These are phyloP conservation scores for Pachysandra terminalis DNA, from an alignment of 164 flowering plant genomes.

Conservation along the genomic window DNA sequence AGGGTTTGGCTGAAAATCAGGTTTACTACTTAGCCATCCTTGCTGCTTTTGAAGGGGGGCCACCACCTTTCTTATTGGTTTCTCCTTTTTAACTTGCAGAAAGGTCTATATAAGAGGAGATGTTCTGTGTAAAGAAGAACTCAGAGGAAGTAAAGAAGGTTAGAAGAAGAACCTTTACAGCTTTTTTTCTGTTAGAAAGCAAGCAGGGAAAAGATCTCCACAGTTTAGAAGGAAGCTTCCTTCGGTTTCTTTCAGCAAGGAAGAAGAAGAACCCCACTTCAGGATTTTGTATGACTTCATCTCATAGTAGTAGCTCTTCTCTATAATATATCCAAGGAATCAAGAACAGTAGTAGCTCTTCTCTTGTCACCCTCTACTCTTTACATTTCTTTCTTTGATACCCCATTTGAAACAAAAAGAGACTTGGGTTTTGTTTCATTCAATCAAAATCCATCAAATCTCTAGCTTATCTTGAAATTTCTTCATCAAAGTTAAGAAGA, in stretches of 20 bases:
- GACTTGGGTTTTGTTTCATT: not conserved
- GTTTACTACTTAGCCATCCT: conserved; percentile 1
- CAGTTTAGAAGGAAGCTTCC: conserved; percentile 22
- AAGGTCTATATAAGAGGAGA: conserved; percentile 34
- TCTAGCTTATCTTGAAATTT: conserved; percentile 2
- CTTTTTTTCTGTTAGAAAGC: conserved; percentile 22
- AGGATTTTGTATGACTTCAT: conserved; percentile 13
- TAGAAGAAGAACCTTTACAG: conserved; percentile 9
- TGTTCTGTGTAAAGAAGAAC: conserved; percentile 18
- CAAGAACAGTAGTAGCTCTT: not conserved
- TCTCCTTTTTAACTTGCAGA: conserved; percentile 18
- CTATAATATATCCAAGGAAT: not conserved
- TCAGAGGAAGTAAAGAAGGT: conserved; percentile 17
- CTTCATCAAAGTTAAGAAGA: not conserved
- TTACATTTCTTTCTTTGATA: conserved; percentile 2
- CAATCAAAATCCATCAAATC: conserved; percentile 13
- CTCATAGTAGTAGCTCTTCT: too few species aligned
- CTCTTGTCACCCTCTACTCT: too few species aligned
- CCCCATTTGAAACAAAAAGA: not conserved
- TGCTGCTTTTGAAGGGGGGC: conserved; percentile 16
- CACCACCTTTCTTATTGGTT: conserved; percentile 22
- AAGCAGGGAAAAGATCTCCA: conserved; percentile 29
- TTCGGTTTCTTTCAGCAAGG: conserved; percentile 23
- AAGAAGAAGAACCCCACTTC: not conserved
- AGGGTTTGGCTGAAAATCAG: not conserved